These are phyloP conservation scores for Tylopilus sp. DNA, from an alignment of 1,284 basidiomycete genomes.

Conservation along the genomic window DNA sequence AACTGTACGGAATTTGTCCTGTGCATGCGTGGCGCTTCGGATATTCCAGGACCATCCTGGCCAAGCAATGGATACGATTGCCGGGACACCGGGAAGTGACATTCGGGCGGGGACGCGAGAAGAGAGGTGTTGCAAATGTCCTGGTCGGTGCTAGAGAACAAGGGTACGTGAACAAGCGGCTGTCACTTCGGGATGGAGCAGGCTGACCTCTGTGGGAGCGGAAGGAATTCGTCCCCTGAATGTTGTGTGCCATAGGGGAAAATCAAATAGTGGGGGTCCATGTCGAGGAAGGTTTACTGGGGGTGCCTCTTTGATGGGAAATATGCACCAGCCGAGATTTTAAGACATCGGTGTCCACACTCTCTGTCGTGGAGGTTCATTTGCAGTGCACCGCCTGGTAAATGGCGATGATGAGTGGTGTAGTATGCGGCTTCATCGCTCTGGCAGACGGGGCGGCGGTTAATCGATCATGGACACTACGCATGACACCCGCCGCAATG, in stretches of 20 bases:
- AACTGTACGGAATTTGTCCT: constrained; percentile 7
- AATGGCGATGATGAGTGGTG: constrained; percentile 28
- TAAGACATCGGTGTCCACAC: constrained; percentile 21
- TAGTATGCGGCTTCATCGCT: constrained; percentile 25
- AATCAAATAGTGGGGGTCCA: constrained; percentile 17
- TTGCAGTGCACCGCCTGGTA: constrained; percentile 20
- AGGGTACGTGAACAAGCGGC: constrained; percentile 8
- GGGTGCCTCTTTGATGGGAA: constrained; percentile 24
- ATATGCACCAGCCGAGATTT: constrained; percentile 18
- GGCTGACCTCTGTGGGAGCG: constrained; percentile 17
- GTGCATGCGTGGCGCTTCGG: constrained; percentile 1
- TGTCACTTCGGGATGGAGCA: constrained; percentile 2
- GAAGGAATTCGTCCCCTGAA: constrained; percentile 1
- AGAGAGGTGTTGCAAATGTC: constrained; percentile 3
- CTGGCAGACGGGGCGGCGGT: constrained; percentile 23
- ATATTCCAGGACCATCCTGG: background rate
- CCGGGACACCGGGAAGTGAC: constrained; percentile 1
- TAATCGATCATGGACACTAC: constrained; percentile 19
- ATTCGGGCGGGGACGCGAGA: background rate
- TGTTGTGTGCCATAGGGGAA: constrained; percentile 1
- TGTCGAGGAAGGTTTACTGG: constrained; percentile 15
- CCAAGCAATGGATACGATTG: constrained; percentile 7
- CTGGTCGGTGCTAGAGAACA: constrained; percentile 11
- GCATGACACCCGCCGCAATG: constrained; percentile 21
- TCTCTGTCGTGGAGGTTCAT: constrained; percentile 19